Conservation (phyloP, 2,329 filamentous ascomycete species). For the Fusarium vanettenii region DNA sequence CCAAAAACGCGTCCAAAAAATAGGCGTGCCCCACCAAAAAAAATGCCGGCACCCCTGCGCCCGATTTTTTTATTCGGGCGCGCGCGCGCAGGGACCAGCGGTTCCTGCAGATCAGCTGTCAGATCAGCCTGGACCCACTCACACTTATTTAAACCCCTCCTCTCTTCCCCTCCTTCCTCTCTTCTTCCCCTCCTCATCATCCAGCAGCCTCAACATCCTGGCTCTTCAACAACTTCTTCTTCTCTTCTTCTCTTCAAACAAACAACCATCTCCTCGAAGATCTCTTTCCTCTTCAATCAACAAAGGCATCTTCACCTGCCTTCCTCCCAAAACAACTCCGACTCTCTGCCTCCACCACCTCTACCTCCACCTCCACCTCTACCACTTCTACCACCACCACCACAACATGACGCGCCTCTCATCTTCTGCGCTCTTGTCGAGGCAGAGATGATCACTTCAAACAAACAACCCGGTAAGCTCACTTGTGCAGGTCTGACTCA, state of each 20-base stretch:
- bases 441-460: background rate
- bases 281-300: background rate
- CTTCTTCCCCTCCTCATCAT: background rate
- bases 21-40: background rate
- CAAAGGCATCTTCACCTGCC: background rate
- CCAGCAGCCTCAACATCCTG: background rate
- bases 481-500: background rate
- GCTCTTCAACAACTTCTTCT: background rate
- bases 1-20: background rate
- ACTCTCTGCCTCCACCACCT: background rate
- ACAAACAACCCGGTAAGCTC: background rate
- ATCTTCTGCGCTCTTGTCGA: background rate
- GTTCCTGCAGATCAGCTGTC: background rate
- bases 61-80: background rate
- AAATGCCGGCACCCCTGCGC: background rate
- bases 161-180: background rate
- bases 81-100: background rate
- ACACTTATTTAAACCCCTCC: background rate
- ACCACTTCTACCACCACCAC: background rate
- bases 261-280: background rate
- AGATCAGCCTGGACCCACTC: background rate
- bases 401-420: background rate
- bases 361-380: background rate
- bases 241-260: background rate
- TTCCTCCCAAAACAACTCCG: background rate